phyloP scores from a whole-genome alignment of 495 filamentous ascomycete species.

The Delitschia confertaspora region DNA sequence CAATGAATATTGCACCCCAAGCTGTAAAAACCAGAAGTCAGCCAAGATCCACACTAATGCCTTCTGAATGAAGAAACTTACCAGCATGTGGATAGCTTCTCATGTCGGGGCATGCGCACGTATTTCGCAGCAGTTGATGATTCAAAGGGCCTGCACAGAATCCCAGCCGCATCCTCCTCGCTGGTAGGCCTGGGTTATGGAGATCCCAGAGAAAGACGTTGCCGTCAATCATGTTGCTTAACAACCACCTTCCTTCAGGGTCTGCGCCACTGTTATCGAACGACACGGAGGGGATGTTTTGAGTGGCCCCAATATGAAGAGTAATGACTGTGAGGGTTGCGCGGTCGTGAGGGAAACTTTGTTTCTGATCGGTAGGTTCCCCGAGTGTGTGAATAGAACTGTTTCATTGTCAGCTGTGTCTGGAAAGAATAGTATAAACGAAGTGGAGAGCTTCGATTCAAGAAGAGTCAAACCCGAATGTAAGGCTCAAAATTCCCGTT shows the following conservation, averaged over 20 bases:
- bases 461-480: not conserved
- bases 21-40: conserved; percentile 16
- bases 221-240: conserved; percentile 66
- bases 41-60: not conserved
- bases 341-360: conserved; percentile 12
- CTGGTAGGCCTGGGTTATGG: conserved; percentile 38
- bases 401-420: not conserved
- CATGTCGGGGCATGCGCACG: not conserved
- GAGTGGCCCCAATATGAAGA: conserved; percentile 1
- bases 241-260: conserved; percentile 56
- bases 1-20: conserved; percentile 34
- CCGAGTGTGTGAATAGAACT: not conserved
- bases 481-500: not conserved
- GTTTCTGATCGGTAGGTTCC: not conserved
- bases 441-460: not conserved
- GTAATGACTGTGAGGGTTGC: conserved; percentile 5
- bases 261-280: conserved; percentile 61
- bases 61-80: too few relatives aligned
- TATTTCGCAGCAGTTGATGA: not conserved
- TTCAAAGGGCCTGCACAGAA: not conserved
- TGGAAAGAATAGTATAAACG: not conserved
- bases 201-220: conserved; percentile 49
- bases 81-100: not conserved
- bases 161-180: conserved; percentile 36
- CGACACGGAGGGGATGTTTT: conserved; percentile 70